phyloP scores from a whole-genome alignment of 768 basidiomycete species.

The Rhodotorula sphaerocarpa region DNA sequence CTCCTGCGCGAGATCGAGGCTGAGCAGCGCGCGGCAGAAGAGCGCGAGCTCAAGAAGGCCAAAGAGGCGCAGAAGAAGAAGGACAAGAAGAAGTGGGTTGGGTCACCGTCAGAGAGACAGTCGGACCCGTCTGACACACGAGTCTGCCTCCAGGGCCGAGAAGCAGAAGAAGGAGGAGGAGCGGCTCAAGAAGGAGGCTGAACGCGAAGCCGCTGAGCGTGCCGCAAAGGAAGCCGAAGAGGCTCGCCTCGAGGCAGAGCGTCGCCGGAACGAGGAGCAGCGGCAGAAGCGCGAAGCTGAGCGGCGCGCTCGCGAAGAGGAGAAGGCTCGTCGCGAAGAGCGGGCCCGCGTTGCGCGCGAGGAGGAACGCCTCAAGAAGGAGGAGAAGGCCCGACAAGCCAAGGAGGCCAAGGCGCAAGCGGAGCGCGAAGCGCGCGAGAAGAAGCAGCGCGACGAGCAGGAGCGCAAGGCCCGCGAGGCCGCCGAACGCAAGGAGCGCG shows the following conservation, averaged over 20 bases:
- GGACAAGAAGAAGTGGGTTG: constrained; percentile 79
- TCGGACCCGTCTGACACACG: not conserved
- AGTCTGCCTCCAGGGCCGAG: constrained; percentile 57
- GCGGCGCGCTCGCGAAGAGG: constrained; percentile 44
- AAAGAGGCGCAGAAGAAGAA: constrained; percentile 97
- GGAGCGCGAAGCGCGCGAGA: constrained; percentile 44
- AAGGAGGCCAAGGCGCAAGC: constrained; percentile 63
- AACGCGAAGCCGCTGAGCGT: constrained; percentile 77
- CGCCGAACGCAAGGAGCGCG: constrained; percentile 41
- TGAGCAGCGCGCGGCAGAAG: constrained; percentile 76
- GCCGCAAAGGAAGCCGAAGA: constrained; percentile 65
- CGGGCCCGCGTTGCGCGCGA: constrained; percentile 60
- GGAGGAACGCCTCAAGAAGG: constrained; percentile 57
- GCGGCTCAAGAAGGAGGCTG: constrained; percentile 69
- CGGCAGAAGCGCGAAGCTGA: constrained; percentile 65
- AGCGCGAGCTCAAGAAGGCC: constrained; percentile 84
- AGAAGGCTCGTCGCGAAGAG: constrained; percentile 70
- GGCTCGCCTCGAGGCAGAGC: constrained; percentile 69
- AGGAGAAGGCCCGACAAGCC: constrained; percentile 48
- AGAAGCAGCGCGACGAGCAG: constrained; percentile 38
- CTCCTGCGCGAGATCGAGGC: constrained; percentile 90
- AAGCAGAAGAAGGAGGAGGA: constrained; percentile 90
- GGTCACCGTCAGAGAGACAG: constrained; percentile 5
- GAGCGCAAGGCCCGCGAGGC: constrained; percentile 56
- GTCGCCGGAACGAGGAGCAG: constrained; percentile 79